phyloP scores from a whole-genome alignment of 164 flowering plant species.

The Pachysandra terminalis region DNA sequence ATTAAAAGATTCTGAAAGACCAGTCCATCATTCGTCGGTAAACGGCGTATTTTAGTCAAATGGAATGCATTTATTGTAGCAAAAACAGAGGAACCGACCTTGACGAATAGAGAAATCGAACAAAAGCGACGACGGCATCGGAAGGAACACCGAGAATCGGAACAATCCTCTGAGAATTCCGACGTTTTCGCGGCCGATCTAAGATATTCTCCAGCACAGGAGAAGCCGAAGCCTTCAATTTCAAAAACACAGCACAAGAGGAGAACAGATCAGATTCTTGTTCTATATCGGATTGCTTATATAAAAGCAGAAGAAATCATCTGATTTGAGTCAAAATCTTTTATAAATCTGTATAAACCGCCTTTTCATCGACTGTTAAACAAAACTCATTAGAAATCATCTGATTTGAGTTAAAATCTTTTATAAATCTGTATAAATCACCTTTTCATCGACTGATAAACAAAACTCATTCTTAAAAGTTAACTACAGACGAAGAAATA shows the following conservation, averaged over 20 bases:
- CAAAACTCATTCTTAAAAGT: too few relatives aligned
- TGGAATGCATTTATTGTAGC: too few relatives aligned
- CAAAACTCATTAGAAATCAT: too few relatives aligned
- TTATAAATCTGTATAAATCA: too few relatives aligned
- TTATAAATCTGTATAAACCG: not conserved
- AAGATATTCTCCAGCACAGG: slow-evolving; percentile 65
- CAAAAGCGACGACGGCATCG: slow-evolving; percentile 63
- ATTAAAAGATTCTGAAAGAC: too few relatives aligned
- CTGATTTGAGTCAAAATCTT: not conserved
- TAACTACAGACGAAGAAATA: too few relatives aligned
- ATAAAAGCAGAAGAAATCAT: not conserved
- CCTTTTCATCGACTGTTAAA: too few relatives aligned
- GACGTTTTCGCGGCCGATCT: slow-evolving; percentile 46
- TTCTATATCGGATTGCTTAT: not conserved
- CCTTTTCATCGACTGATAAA: too few relatives aligned
- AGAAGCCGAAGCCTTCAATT: slow-evolving; percentile 59
- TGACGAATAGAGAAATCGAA: slow-evolving; percentile 62
- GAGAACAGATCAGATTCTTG: not conserved
- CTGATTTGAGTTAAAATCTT: too few relatives aligned
- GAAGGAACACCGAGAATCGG: slow-evolving; percentile 78
- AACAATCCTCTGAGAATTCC: slow-evolving; percentile 39
- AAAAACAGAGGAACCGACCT: slow-evolving; percentile 45
- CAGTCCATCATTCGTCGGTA: too few relatives aligned
- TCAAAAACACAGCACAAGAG: slow-evolving; percentile 1
- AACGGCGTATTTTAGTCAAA: not conserved